These are phyloP conservation scores for Dioscorea cayenensis DNA, from an alignment of 116 monocot species.

Conservation along the genomic window DNA sequence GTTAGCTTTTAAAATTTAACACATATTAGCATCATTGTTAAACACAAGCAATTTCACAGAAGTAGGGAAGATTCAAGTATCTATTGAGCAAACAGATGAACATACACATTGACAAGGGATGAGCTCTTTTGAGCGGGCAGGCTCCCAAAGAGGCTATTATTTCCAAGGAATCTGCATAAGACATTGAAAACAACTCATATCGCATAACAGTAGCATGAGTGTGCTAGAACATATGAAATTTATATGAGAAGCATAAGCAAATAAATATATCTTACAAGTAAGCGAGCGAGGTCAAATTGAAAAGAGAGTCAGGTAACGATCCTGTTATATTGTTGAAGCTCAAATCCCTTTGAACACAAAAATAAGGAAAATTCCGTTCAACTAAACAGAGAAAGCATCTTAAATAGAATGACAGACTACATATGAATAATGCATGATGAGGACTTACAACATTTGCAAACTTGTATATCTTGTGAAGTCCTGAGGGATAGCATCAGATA, in stretches of 20 bases:
- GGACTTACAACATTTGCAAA: slow-evolving; percentile 36
- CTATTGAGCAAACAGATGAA: not conserved
- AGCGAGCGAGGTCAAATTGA: slow-evolving; percentile 52
- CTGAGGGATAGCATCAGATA: slow-evolving; percentile 53
- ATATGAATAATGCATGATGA: not conserved
- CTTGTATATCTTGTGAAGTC: slow-evolving; percentile 39
- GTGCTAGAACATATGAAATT: not conserved
- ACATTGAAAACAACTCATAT: not conserved
- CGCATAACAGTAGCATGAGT: not conserved
- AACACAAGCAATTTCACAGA: too few species aligned
- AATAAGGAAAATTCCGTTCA: not conserved
- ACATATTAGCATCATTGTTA: too few species aligned
- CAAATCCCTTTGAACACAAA: slow-evolving; percentile 55
- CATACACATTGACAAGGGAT: slow-evolving; percentile 56
- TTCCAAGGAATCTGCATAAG: slow-evolving; percentile 73
- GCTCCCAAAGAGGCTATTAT: slow-evolving; percentile 63
- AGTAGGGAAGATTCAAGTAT: not conserved
- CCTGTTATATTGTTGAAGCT: slow-evolving; percentile 95
- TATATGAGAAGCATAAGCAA: not conserved
- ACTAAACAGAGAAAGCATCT: not conserved
- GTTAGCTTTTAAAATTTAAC: not conserved
- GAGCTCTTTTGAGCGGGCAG: slow-evolving; percentile 57
- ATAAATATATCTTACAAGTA: slow-evolving; percentile 43
- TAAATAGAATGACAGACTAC: not conserved
- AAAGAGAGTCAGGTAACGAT: slow-evolving; percentile 54